Percentiles rank a stretch among this genome's conserved stretches.
These are phyloP conservation scores for Aphanomyces cochlioides DNA, from an alignment of 352 stramenopile species.

Conservation along the genomic window DNA sequence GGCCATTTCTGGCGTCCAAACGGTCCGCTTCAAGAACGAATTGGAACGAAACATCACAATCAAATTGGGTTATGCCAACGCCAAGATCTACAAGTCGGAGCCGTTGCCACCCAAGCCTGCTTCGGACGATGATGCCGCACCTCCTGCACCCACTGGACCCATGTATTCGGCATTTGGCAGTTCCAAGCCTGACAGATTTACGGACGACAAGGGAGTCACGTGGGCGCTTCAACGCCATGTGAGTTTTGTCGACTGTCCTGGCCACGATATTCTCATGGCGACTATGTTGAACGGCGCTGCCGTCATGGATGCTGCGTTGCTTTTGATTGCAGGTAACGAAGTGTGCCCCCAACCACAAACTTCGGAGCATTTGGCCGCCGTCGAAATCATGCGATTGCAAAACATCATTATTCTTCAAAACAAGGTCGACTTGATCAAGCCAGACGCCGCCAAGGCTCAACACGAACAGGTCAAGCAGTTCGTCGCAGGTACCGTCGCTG, in stretches of 20 bases:
- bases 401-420: constrained; percentile 99
- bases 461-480: constrained; percentile 96
- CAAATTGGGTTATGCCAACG: constrained; percentile 99
- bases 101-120: constrained; percentile 4
- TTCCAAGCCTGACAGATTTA: constrained; percentile 84
- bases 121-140: not conserved
- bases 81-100: constrained; percentile 98
- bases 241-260: constrained; percentile 99
- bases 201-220: constrained; percentile 85
- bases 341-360: constrained; percentile 99
- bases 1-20: constrained; percentile 99
- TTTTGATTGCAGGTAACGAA: constrained; percentile 97
- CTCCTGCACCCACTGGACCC: constrained; percentile 58
- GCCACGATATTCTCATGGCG: constrained; percentile 99
- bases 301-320: constrained; percentile 99
- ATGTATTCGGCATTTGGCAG: constrained; percentile 87
- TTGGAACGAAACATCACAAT: constrained; percentile 99
- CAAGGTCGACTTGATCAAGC: constrained; percentile 99
- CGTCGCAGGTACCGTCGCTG: constrained; percentile 87
- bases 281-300: constrained; percentile 99
- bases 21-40: constrained; percentile 98
- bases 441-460: constrained; percentile 95
- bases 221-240: constrained; percentile 96
- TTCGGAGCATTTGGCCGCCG: constrained; percentile 98
- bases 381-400: constrained; percentile 99